Evolutionary conservation across 2,329 filamentous ascomycete species (phyloP).

Genomic region (Elsinoe ampelina): DNA sequence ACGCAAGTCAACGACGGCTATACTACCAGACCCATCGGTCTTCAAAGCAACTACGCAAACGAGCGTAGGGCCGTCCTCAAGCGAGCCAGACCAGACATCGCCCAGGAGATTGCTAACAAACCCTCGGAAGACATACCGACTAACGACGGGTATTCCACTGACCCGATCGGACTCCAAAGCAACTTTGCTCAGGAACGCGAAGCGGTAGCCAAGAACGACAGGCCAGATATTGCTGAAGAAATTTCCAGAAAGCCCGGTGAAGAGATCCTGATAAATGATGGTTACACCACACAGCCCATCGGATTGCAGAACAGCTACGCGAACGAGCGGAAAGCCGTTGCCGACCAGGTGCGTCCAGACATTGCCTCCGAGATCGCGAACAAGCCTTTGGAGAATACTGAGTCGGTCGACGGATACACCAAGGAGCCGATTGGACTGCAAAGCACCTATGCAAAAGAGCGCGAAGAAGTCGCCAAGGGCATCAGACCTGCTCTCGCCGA

Average conservation of each 20-base stretch:
- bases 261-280: slow-evolving; percentile 3
- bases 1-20: background rate
- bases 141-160: slow-evolving; percentile 15
- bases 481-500: slow-evolving; percentile 12
- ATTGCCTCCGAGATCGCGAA: background rate
- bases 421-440: slow-evolving; percentile 16
- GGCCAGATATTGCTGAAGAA: background rate
- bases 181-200: slow-evolving; percentile 14
- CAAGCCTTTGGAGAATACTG: background rate
- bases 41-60: background rate
- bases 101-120: background rate
- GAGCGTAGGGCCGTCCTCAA: background rate
- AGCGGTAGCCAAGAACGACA: background rate
- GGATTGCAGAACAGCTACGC: slow-evolving; percentile 19
- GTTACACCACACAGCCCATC: slow-evolving; percentile 15
- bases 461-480: background rate
- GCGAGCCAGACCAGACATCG: background rate
- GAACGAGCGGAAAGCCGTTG: slow-evolving; percentile 14
- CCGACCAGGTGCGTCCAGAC: background rate
- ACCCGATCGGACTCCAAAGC: slow-evolving; percentile 18
- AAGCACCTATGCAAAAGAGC: slow-evolving; percentile 17
- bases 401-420: slow-evolving; percentile 15
- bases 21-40: background rate
- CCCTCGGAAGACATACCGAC: background rate
- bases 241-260: background rate